These are phyloP conservation scores for Agastache rugosa DNA, from an alignment of 257 asterid genomes.

Conservation along the genomic window DNA sequence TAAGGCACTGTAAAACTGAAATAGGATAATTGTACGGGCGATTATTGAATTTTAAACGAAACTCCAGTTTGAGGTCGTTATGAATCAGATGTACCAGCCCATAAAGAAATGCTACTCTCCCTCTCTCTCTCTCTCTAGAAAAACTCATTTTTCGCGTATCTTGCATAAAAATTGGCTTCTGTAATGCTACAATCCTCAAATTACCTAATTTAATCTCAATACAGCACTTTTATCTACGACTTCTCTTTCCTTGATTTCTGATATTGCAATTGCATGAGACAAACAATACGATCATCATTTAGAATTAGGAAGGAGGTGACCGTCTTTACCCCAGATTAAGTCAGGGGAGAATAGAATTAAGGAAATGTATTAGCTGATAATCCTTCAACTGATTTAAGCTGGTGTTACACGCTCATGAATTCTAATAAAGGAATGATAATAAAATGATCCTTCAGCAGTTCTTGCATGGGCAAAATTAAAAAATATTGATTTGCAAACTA, in stretches of 20 bases:
- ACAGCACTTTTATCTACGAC: neutral
- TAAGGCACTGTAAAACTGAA: constrained; percentile 80
- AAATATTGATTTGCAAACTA: neutral
- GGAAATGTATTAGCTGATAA: too few species aligned
- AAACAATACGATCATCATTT: too few species aligned
- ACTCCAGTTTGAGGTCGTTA: constrained; percentile 5
- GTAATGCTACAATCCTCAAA: too few species aligned
- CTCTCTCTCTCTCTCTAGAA: neutral
- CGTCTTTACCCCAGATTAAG: too few species aligned
- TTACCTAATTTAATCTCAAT: too few species aligned
- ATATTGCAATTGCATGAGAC: too few species aligned
- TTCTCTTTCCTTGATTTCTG: too few species aligned
- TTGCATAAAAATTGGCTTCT: too few species aligned
- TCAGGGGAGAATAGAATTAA: too few species aligned
- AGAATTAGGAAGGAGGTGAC: too few species aligned
- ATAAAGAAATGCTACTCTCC: neutral
- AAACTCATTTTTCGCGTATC: neutral
- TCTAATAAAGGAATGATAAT: neutral
- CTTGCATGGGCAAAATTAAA: neutral
- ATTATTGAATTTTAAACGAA: neutral
- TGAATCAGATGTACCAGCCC: neutral
- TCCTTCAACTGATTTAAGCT: neutral
- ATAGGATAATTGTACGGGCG: neutral
- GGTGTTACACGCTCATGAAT: neutral
- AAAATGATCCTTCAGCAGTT: constrained; percentile 10